phyloP scores from a whole-genome alignment of 2,329 filamentous ascomycete species.

The Hirsutella minnesotensis region DNA sequence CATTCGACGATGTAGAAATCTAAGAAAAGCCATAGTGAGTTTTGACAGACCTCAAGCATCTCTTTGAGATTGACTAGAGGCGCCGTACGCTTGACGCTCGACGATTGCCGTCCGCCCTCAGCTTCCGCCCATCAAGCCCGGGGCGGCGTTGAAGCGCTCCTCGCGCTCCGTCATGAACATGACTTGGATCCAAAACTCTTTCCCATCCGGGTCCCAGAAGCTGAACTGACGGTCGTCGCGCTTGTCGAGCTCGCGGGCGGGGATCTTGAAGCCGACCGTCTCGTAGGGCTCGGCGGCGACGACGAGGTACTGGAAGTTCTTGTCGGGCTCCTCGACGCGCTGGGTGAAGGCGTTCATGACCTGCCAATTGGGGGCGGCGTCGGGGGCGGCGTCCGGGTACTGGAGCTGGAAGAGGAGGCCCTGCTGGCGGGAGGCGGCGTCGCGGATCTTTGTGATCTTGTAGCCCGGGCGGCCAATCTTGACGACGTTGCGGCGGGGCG shows the following conservation, averaged over 20 bases:
- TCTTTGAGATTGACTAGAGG: too few species aligned
- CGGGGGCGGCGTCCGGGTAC: slow-evolving; percentile 77
- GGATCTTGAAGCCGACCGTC: slow-evolving; percentile 92
- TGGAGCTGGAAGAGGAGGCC: slow-evolving; percentile 93
- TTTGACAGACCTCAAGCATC: too few species aligned
- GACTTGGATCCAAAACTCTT: slow-evolving; percentile 96
- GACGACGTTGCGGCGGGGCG: slow-evolving; percentile 68
- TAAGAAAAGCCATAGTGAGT: too few species aligned
- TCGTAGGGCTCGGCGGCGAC: slow-evolving; percentile 97
- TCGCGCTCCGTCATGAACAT: slow-evolving; percentile 98
- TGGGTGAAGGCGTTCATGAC: slow-evolving; percentile 99
- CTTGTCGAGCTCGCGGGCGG: slow-evolving; percentile 84
- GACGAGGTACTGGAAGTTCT: slow-evolving; percentile 86
- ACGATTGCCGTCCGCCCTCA: slow-evolving; percentile 12
- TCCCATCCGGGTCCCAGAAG: slow-evolving; percentile 90
- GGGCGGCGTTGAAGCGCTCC: slow-evolving; percentile 66
- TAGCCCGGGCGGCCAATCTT: slow-evolving; percentile 96
- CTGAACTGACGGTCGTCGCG: slow-evolving; percentile 80
- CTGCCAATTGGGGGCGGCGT: slow-evolving; percentile 69
- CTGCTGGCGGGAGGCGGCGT: slow-evolving; percentile 77
- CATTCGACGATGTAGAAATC: too few species aligned
- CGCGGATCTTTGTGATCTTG: slow-evolving; percentile 92
- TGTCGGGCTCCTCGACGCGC: slow-evolving; percentile 87
- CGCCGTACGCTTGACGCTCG: too few species aligned
- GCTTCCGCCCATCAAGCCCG: slow-evolving; percentile 41